phyloP scores from a whole-genome alignment of 371 early-diverging fungal species.

The Lichtheimia ramosa region DNA sequence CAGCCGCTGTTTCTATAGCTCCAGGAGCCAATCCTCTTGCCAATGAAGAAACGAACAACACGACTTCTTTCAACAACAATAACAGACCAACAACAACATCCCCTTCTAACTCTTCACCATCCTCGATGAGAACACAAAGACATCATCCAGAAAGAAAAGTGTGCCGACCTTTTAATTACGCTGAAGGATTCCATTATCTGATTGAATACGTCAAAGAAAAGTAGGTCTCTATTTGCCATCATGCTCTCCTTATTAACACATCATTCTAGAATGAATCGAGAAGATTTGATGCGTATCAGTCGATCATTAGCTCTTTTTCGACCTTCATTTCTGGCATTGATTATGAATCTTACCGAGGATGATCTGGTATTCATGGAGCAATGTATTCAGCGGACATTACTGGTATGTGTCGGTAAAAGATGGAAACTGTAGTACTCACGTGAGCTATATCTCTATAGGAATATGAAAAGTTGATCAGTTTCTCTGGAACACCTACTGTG shows the following conservation, averaged over 20 bases:
- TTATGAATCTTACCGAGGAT: constrained; percentile 88
- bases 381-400: constrained; percentile 81
- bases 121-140: background rate
- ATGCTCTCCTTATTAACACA: too few species aligned
- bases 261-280: constrained; percentile 73
- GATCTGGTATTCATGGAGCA: constrained; percentile 90
- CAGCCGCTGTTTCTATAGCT: background rate
- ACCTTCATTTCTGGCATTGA: constrained; percentile 86
- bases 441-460: constrained; percentile 51
- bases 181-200: constrained; percentile 87
- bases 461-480: constrained; percentile 86
- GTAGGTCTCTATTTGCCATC: constrained; percentile 32
- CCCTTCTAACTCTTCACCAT: background rate
- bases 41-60: background rate
- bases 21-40: constrained; percentile 1
- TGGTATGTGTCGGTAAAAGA: constrained; percentile 59
- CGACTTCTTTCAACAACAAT: background rate
- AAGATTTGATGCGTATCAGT: constrained; percentile 84
- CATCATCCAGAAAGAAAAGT: background rate
- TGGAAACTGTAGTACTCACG: background rate
- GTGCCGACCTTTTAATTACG: constrained; percentile 81
- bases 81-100: constrained; percentile 1
- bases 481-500: constrained; percentile 94
- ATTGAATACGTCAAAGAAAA: constrained; percentile 74
- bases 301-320: constrained; percentile 85